Evolutionary conservation across 176 grass and related monocot species (phyloP), one percentile per base, ranked within the genome.

Genomic region (Hsuehochloa calcarea): DNA sequence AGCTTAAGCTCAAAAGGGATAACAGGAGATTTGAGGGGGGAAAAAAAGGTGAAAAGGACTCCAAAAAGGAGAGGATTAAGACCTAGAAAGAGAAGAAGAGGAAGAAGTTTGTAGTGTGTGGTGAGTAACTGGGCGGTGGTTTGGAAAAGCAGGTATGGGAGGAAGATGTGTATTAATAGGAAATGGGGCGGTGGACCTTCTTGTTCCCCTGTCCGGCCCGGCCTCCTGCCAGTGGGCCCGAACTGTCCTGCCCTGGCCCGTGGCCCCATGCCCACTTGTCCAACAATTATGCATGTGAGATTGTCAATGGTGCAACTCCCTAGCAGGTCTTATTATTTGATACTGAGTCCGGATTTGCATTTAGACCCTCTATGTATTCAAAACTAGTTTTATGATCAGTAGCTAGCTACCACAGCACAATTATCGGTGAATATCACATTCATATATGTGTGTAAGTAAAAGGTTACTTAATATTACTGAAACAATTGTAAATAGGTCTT

Each of bases 151-250:
- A 26, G 2, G 59, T 13, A 11, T 62, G 66, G 65, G 37, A 68
- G 65, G 67, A 35, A 34, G 19, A 39, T 22, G 62, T 81, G 65
- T 55, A 69, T 81, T 81, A 69, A 69, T 81, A 81, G 31, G 78
- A 68, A 20, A 39, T 22, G 45, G 79, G 13, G 27, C 6, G 22
- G 52, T 52, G 64, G 34, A 64, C 64, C 64, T 29, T 26, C 64
- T 51, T 68, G 78, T 68, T 46, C 64, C 59, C 62, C 43, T 38
- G 64, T 52, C 68, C 17, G 47, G 25, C 1, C 46, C 20, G 20
- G 9, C 16, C 4, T 68, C 63, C 20, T 23, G 29, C 20, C 3
- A n/a, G 19, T 68, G 78, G 78, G 64, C 20, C 63, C 17, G 10
- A 10, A 6, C 11, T 80, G 43, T 17, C 78, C 10, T 22, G 78